A percentile compares a stretch with the other conserved stretches of the same genome.
phyloP scores from a whole-genome alignment of 1,139 yeast species.

The Candida pseudocylindracea region DNA sequence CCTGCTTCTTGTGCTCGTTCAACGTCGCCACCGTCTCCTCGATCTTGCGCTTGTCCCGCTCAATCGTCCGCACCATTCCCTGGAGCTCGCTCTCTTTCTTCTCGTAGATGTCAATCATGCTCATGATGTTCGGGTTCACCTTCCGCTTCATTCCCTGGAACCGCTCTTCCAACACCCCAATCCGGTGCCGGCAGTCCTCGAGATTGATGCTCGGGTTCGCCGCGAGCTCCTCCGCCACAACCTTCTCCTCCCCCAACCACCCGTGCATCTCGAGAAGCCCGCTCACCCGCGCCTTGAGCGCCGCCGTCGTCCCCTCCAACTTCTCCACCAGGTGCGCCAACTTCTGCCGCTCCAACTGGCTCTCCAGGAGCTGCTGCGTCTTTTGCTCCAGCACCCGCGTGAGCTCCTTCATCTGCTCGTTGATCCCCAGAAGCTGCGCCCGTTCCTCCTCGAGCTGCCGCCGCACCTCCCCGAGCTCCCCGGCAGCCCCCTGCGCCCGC shows the following conservation, averaged over 20 bases:
- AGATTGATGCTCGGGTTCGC: constrained; percentile 44
- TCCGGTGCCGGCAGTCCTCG: constrained; percentile 35
- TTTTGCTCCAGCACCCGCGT: constrained; percentile 28
- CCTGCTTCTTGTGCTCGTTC: constrained; percentile 70
- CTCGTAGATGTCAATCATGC: constrained; percentile 85
- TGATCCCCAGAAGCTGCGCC: constrained; percentile 40
- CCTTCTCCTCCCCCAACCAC: constrained; percentile 52
- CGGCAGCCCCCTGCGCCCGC: constrained; percentile 6
- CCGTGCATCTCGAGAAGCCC: constrained; percentile 31
- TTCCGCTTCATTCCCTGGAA: constrained; percentile 61
- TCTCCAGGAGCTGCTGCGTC: constrained; percentile 22
- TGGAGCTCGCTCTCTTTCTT: constrained; percentile 64
- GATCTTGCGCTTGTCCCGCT: constrained; percentile 75
- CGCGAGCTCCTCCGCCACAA: constrained; percentile 27
- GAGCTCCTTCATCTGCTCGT: constrained; percentile 59
- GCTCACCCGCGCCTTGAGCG: constrained; percentile 21
- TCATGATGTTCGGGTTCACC: constrained; percentile 78
- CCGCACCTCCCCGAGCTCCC: constrained; percentile 13
- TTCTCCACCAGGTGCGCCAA: constrained; percentile 45
- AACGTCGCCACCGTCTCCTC: constrained; percentile 73
- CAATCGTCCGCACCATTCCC: constrained; percentile 71
- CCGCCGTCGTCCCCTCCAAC: constrained; percentile 17
- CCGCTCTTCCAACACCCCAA: constrained; percentile 32
- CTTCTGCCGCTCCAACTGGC: constrained; percentile 34
- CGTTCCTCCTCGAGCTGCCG: constrained; percentile 37